Base-by-base conservation (phyloP, 2,329 filamentous ascomycete species). In the Hymenoscyphus infarciens region DNA sequence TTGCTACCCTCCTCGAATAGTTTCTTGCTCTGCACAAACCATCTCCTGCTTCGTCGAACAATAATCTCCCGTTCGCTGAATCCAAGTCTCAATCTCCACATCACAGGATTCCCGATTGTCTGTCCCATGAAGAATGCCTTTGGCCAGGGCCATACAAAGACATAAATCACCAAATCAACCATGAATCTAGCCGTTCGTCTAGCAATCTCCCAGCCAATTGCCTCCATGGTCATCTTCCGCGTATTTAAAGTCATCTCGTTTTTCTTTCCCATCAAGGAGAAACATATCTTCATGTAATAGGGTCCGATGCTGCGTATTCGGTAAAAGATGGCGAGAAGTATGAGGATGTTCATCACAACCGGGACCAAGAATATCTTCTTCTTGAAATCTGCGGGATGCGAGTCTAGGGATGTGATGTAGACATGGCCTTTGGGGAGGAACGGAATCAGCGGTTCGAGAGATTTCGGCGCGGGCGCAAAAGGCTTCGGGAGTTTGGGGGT, bases 341-440 rank as follows among this genome's bases (percentile, higher is more conserved):
- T 86, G 68, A 79, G 76, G 38, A 89, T 62, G 76, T 97, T 97
- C 77, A 97, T 86, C 19, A 87, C 75, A 19, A 92, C 81, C 16
- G 93, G 92, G 0, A 97, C 87, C 56, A 86, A 71, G 77, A 97
- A 97, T 71, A 96, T 89, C 72, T 91, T 89, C 74, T 85, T 85
- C 78, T 97, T 97, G 77, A 93, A 86, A 31, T 82, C 80, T 22
- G 77, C 76, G 0, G 87, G 86, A 65, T 89, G 87, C 64, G 77
- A 78, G 80, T 97, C 93, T 76, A 96, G 80, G 79, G 97, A 92
- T 33, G 89, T 82, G 71, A 97, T 84, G 82, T 97, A 97, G 74
- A 96, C 83, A 75, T 91, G 86, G 61, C 83, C 78, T 61, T 83
- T 80, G 63, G 86, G 83, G 64, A 97, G 86, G 53, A 80, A 82